A percentile compares a stretch with the other conserved stretches of the same genome.
phyloP scores from a whole-genome alignment of 1,284 basidiomycete genomes.

The Moniliella sp. region DNA sequence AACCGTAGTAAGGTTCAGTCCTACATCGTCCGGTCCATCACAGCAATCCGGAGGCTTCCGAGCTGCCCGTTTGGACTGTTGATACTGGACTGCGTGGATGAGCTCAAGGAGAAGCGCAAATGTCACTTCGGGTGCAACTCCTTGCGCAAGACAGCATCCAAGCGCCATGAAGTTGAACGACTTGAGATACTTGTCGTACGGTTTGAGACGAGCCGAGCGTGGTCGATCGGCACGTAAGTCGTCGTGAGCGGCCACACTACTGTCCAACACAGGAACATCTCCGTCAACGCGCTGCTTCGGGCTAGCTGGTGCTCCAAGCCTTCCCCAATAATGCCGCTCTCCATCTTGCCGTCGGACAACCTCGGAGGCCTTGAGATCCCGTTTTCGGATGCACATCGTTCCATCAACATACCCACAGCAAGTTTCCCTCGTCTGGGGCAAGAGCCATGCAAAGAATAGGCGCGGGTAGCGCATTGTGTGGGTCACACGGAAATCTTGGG shows the following conservation, averaged over 20 bases:
- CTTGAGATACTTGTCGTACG: slow-evolving; percentile 76
- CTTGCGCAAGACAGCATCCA: slow-evolving; percentile 39
- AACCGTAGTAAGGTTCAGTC: slow-evolving; percentile 72
- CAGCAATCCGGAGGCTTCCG: slow-evolving; percentile 68
- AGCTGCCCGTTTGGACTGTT: not conserved
- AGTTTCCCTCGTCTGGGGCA: slow-evolving; percentile 93
- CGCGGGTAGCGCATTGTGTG: slow-evolving; percentile 94
- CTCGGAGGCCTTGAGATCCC: slow-evolving; percentile 55
- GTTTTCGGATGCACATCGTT: slow-evolving; percentile 43
- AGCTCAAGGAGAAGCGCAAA: slow-evolving; percentile 86
- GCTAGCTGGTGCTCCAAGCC: no score
- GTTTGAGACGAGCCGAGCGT: slow-evolving; percentile 51
- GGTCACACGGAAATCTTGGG: slow-evolving; percentile 57
- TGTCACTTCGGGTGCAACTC: slow-evolving; percentile 39
- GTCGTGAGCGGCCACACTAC: no score
- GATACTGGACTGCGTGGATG: slow-evolving; percentile 43
- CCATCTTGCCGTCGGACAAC: slow-evolving; percentile 37
- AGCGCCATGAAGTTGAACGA: slow-evolving; percentile 78
- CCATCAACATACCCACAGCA: slow-evolving; percentile 87
- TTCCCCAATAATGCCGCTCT: slow-evolving; percentile 40
- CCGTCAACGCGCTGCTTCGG: no score
- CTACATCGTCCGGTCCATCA: slow-evolving; percentile 73
- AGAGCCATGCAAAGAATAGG: slow-evolving; percentile 75
- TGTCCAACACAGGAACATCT: no score
- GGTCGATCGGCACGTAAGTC: slow-evolving; percentile 42